A percentile compares a stretch with the other conserved stretches of the same genome.
phyloP scores from a whole-genome alignment of 164 flowering plant species.

The Magnolia officinalis region DNA sequence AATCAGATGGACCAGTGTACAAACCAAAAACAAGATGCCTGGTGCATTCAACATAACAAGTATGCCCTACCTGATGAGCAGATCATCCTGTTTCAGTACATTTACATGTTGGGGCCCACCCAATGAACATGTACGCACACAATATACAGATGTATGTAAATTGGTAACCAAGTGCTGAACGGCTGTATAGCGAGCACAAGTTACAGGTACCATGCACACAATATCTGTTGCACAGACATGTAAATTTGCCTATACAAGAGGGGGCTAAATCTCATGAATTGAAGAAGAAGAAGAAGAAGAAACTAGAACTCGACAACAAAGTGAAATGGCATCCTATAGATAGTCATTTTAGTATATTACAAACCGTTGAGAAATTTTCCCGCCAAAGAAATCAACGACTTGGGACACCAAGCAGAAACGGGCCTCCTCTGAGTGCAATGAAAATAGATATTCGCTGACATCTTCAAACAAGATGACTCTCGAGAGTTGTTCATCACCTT shows the following conservation, averaged over 20 bases:
- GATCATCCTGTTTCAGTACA: not conserved
- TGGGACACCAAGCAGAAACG: slow-evolving; percentile 62
- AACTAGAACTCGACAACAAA: not conserved
- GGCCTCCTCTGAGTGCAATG: slow-evolving; percentile 67
- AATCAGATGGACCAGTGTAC: not conserved
- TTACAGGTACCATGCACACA: not conserved
- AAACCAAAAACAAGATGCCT: not conserved
- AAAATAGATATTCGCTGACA: slow-evolving; percentile 73
- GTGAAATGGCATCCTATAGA: not conserved
- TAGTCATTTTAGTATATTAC: slow-evolving; percentile 15
- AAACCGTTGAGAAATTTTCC: slow-evolving; percentile 59
- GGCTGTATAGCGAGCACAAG: not conserved
- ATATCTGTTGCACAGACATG: not conserved
- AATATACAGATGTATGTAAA: not conserved
- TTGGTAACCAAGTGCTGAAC: not conserved
- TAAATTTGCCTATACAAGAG: not conserved
- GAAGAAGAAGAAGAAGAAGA: not conserved
- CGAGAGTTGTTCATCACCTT: slow-evolving; percentile 60
- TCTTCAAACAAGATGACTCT: slow-evolving; percentile 78
- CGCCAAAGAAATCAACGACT: slow-evolving; percentile 87
- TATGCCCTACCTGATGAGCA: not conserved
- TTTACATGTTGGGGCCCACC: not conserved
- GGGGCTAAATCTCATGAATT: not conserved
- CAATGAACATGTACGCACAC: not conserved
- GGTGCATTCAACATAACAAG: not conserved